These are phyloP conservation scores for Beauveria sp. DNA, from an alignment of 2,329 filamentous ascomycete genomes.

Conservation along the genomic window DNA sequence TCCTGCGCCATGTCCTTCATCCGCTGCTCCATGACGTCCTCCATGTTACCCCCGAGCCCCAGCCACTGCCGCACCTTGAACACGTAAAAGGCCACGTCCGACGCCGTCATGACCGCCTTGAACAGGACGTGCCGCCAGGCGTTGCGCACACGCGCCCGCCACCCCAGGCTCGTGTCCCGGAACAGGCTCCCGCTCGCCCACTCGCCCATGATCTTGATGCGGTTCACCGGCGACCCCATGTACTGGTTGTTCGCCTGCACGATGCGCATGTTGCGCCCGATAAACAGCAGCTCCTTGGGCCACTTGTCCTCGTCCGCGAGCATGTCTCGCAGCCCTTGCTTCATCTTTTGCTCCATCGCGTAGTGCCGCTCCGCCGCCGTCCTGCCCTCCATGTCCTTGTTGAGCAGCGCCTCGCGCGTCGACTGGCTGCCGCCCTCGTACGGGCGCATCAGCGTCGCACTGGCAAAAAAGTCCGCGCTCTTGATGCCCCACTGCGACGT, in stretches of 20 bases:
- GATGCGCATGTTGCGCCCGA: constrained; percentile 85
- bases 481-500: constrained; percentile 80
- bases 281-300: constrained; percentile 87
- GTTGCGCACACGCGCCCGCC: constrained; percentile 56
- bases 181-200: constrained; percentile 85
- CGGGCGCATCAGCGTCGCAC: constrained; percentile 79
- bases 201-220: constrained; percentile 85
- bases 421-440: constrained; percentile 77
- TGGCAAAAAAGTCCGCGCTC: constrained; percentile 85
- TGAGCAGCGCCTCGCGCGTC: constrained; percentile 59
- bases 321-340: constrained; percentile 59
- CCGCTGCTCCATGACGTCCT: constrained; percentile 82
- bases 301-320: constrained; percentile 80
- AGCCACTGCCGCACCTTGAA: constrained; percentile 70
- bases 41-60: constrained; percentile 76
- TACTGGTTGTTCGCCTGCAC: constrained; percentile 92
- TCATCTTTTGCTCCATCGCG: constrained; percentile 82
- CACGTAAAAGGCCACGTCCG: constrained; percentile 78
- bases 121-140: constrained; percentile 78
- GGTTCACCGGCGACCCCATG: constrained; percentile 80
- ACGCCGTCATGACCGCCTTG: constrained; percentile 63
- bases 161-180: constrained; percentile 59
- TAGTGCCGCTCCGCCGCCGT: constrained; percentile 68
- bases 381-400: constrained; percentile 40
- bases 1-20: constrained; percentile 87